These are phyloP conservation scores for Diutina neorugosa DNA, from an alignment of 1,139 yeast genomes.

Conservation along the genomic window DNA sequence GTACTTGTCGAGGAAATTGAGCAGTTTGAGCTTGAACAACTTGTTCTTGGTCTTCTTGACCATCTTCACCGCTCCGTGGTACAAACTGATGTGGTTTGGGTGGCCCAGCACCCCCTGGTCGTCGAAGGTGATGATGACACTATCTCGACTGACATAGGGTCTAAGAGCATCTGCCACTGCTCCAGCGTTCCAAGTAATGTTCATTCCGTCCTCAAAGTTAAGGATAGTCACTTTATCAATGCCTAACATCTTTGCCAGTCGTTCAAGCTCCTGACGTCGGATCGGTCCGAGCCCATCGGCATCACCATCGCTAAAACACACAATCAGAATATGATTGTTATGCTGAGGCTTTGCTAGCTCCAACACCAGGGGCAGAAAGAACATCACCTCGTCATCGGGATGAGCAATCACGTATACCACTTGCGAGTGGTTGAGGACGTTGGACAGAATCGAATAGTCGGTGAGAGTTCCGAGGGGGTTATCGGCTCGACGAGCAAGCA, in stretches of 20 bases:
- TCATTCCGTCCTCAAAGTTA: conserved; percentile 63
- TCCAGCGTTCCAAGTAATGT: conserved; percentile 46
- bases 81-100: conserved; percentile 67
- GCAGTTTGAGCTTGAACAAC: conserved; percentile 27
- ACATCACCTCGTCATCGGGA: conserved; percentile 99
- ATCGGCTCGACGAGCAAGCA: conserved; percentile 6
- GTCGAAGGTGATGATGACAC: conserved; percentile 62
- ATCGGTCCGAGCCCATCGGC: conserved; percentile 55
- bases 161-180: conserved; percentile 23
- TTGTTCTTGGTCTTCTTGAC: conserved; percentile 4
- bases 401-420: conserved; percentile 55
- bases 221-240: conserved; percentile 37
- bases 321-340: conserved; percentile 39
- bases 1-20: conserved; percentile 39
- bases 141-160: conserved; percentile 10
- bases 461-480: not conserved
- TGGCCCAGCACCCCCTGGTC: conserved; percentile 73
- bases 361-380: conserved; percentile 71
- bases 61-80: conserved; percentile 39
- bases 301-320: conserved; percentile 75
- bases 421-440: not conserved
- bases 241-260: conserved; percentile 49
- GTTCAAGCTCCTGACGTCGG: conserved; percentile 45
- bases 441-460: not conserved
- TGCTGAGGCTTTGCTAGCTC: conserved; percentile 38